A percentile compares a stretch with the other conserved stretches of the same genome.
phyloP scores from a whole-genome alignment of 345 rosid species.

The Boechera retrofracta region DNA sequence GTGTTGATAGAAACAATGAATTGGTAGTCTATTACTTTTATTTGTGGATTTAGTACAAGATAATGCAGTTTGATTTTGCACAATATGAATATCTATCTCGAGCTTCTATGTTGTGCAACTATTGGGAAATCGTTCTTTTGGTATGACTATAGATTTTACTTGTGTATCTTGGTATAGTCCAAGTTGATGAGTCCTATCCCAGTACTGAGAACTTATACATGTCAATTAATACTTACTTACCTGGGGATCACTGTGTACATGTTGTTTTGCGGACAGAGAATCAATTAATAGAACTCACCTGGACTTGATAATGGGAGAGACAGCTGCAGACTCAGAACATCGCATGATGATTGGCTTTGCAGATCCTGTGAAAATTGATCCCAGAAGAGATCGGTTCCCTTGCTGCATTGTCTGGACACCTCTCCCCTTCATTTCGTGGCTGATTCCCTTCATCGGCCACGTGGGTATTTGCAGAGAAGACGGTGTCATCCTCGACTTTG shows the following conservation, averaged over 20 bases:
- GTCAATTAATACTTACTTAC: not conserved
- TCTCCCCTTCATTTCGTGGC: conserved; percentile 88
- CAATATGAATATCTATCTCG: not conserved
- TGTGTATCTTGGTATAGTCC: not conserved
- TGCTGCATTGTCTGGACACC: conserved; percentile 95
- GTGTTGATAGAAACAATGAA: not conserved
- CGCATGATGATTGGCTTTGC: conserved; percentile 48
- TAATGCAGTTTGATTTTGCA: not conserved
- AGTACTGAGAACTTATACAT: not conserved
- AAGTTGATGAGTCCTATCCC: conserved; percentile 7
- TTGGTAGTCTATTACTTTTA: no score
- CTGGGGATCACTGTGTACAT: not conserved
- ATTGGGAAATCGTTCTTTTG: not conserved
- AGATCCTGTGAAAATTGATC: conserved; percentile 61
- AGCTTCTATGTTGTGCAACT: not conserved
- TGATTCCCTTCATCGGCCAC: conserved; percentile 90
- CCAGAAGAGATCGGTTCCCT: conserved; percentile 72
- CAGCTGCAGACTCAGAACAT: conserved; percentile 31
- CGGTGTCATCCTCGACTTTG: conserved; percentile 89
- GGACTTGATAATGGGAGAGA: conserved; percentile 41
- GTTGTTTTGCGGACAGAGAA: conserved; percentile 22
- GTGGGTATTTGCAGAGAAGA: conserved; percentile 90
- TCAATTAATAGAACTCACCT: not conserved
- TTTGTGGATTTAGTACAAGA: no score
- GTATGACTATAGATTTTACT: not conserved